Evolutionary conservation across 78 protist genomes (phyloP).

Genomic region (Diacronema lutheri): DNA sequence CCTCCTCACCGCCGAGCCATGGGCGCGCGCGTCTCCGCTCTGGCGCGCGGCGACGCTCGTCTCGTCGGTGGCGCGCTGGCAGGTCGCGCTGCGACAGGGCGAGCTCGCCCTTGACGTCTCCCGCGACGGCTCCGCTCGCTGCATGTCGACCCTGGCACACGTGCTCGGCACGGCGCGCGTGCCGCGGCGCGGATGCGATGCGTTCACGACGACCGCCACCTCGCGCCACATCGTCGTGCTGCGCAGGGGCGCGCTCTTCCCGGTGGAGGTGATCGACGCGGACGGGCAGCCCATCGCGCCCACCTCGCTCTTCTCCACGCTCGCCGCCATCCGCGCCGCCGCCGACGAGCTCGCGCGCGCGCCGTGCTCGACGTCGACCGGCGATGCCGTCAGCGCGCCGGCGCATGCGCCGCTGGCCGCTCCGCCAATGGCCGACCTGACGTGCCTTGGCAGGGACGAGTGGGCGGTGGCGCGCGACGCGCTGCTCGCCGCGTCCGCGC

Average conservation of each 20-base stretch:
- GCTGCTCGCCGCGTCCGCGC: background rate
- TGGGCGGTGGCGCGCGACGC: conserved; percentile 8
- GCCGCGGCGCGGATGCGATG: background rate
- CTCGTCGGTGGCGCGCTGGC: too few species aligned
- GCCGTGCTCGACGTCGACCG: too few species aligned
- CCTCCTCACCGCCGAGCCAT: background rate
- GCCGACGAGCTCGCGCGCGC: background rate
- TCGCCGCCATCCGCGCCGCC: background rate
- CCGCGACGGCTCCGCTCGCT: conserved; percentile 16
- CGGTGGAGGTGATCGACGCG: background rate
- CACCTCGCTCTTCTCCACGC: background rate
- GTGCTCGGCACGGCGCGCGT: conserved; percentile 23
- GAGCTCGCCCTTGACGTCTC: background rate
- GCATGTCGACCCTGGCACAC: conserved; percentile 9
- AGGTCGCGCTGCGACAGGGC: background rate
- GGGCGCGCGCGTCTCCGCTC: background rate
- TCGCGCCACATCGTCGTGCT: background rate
- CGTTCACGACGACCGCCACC: background rate
- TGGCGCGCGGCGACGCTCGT: background rate
- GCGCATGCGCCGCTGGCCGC: too few species aligned
- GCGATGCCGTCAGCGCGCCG: background rate
- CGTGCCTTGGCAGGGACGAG: background rate
- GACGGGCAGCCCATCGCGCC: background rate
- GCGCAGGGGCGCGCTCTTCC: background rate
- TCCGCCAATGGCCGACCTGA: background rate